Base-by-base conservation (phyloP, 257 asterid species). In the Plectranthus barbatus region DNA sequence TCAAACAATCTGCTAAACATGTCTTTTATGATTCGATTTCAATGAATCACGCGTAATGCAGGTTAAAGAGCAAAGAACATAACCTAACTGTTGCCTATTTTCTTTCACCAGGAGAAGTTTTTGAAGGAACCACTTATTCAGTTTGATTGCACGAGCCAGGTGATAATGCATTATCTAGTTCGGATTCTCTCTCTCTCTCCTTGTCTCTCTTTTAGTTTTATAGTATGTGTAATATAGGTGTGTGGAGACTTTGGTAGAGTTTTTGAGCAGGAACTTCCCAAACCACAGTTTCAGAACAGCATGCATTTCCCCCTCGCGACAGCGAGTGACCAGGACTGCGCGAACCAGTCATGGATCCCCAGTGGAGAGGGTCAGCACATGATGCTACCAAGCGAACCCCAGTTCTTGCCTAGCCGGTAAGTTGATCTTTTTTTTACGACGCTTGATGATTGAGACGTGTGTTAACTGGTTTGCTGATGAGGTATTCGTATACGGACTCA, bases 141-240 rank as follows among this genome's bases (percentile, higher is more conserved):
- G 39, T 76, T 75, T 23, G 84, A 82, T 52, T 81, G 86, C 85
- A 62, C 81, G 15, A 69, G 70, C 79, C 90, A 81, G 86, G 91
- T 83, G 73, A 59, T 44, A 50, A 61, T 40, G 33, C 49, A 55
- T 66, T 19, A 62, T 8, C 52, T 56, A 31, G 17, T 42, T 67
- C 55, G 18, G 3, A 44, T 6, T 63, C 47, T 63, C 29, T 29
- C 58, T 52, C 51, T 39, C 54, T 3, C 46, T 18, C 3, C 65
- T 18, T 4, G 5, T 8, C 17, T 9, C 21, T 41, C 66, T 6
- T 9, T 19, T 23, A 24, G 55, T 23, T 21, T 6, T 5, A 40
- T 40, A 2, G 6, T 26, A 2, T 72, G 44, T 7, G 13, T 21
- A n/a, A 36, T 66, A 45, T 56, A 26, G 62, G 58, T 71, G 47